Evolutionary conservation across 2,329 filamentous ascomycete species (phyloP).

Genomic region (Colletotrichum somersetense): DNA sequence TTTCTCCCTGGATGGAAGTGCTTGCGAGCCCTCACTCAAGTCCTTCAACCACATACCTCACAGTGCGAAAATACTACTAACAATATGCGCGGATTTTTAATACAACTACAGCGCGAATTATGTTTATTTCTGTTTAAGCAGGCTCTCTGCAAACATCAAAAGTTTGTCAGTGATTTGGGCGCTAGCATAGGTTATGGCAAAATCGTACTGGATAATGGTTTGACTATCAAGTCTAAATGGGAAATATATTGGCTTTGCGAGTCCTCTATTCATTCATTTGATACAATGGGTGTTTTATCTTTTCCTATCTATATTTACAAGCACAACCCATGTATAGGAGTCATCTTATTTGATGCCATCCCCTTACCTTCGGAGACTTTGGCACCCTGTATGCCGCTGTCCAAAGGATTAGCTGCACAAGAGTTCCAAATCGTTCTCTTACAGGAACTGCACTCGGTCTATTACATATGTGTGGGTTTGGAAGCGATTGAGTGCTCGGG

Average conservation of each 20-base stretch:
- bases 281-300: conserved; percentile 45
- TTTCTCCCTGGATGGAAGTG: neutral
- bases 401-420: no score
- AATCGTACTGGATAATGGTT: conserved; percentile 20
- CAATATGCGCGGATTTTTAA: no score
- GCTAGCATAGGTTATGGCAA: neutral
- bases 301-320: conserved; percentile 50
- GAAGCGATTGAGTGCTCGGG: no score
- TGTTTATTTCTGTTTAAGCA: no score
- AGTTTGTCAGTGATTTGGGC: no score
- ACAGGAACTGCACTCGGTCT: no score
- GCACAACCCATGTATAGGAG: conserved; percentile 56
- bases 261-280: conserved; percentile 52
- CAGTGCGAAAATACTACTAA: no score
- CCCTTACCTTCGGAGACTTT: conserved; percentile 53
- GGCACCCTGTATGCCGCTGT: conserved; percentile 26
- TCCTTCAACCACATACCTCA: no score
- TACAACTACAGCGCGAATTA: no score
- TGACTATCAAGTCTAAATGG: conserved; percentile 27
- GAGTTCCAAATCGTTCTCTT: no score
- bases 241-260: conserved; percentile 18
- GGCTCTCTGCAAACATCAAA: no score
- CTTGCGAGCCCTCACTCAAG: neutral
- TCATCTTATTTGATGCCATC: conserved; percentile 54
- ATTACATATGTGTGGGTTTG: no score